Base-by-base conservation (phyloP, 2,329 filamentous ascomycete genomes). In the Raffaelea albimanens region DNA sequence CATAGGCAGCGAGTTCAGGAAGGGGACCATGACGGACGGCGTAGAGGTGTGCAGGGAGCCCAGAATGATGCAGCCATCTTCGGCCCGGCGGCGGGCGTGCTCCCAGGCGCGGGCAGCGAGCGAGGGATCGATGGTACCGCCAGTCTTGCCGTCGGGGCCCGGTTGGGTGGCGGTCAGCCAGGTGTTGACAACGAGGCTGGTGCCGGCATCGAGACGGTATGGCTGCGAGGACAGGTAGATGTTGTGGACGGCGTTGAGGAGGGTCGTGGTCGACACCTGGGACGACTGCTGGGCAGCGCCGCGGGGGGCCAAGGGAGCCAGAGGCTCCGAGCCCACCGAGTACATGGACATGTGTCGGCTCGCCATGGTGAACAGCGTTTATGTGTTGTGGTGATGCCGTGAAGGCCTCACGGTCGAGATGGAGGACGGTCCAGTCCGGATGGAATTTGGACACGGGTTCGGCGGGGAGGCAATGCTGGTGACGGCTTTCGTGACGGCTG, bases 151-250 rank as follows among this genome's bases (percentile, higher is more conserved):
- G 58, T 88, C 79, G 3, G 78, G 74, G 36, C 83, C 80, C 21
- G 77, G 69, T 55, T 85, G 85, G 23, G 80, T 75, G 18, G 87
- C 87, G 3, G 87, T 95, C 46, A 93, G 76, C 90, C 90, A 96
- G 49, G 89, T 96, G 68, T 97, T 97, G 55, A 97, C 88, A 0
- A 93, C 90, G 36, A 97, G 65, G 63, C 88, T 95, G 33, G 90
- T 93, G 56, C 87, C 88, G 43, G 89, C 83, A 65, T 98, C 93
- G 41, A 98, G 78, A 52, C 76, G 75, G 63, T 95, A 93, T n/a
- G 91, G 80, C 59, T 88, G 81, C 25, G 82, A 82, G 3, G 85
- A 81, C 43, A 87, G 77, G 65, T 95, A 97, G 60, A 86, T 84
- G 57, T 87, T 89, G 68, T 98, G 93, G 41, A 96, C 76, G 48